Conservation (phyloP, 768 basidiomycete genomes). For the Lentinula edodes region DNA sequence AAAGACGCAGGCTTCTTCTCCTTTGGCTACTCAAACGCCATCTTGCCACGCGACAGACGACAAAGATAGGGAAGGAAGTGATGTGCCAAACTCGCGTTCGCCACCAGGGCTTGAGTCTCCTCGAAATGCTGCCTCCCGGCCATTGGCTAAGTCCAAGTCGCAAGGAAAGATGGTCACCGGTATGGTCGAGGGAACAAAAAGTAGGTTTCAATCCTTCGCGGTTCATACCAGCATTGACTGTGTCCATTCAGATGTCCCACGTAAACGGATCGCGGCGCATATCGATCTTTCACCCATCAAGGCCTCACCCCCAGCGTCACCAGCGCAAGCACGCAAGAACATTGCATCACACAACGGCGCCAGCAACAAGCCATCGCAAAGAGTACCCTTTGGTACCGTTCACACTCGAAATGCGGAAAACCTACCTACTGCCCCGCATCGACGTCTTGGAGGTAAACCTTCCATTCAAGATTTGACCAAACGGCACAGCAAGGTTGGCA, state of each 20-base stretch:
- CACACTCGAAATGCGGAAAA: slow-evolving; percentile 3
- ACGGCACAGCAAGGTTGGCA: slow-evolving; percentile 22
- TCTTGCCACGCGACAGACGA: slow-evolving; percentile 12
- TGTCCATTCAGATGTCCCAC: not conserved
- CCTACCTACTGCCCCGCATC: not conserved
- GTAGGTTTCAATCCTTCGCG: slow-evolving; percentile 11
- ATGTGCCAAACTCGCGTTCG: slow-evolving; percentile 12
- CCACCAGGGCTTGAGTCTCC: slow-evolving; percentile 29
- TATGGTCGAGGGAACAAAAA: slow-evolving; percentile 23
- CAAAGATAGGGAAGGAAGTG: not conserved
- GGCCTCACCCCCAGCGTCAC: slow-evolving; percentile 42
- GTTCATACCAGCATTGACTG: not conserved
- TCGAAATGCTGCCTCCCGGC: slow-evolving; percentile 11
- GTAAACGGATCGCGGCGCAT: slow-evolving; percentile 27
- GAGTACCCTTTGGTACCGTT: slow-evolving; percentile 27
- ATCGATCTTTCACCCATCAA: slow-evolving; percentile 46
- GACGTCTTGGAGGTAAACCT: slow-evolving; percentile 7
- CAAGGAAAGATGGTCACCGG: slow-evolving; percentile 33
- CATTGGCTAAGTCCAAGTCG: slow-evolving; percentile 33
- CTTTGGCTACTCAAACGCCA: slow-evolving; percentile 16
- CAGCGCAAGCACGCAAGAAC: slow-evolving; percentile 6
- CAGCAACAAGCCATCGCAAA: slow-evolving; percentile 8
- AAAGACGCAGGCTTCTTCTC: slow-evolving; percentile 19
- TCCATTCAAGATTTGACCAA: slow-evolving; percentile 9
- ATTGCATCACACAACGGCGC: slow-evolving; percentile 12